Percentiles rank a stretch among this genome's conserved stretches.
Conservation (phyloP, 768 basidiomycete species). For the Boletus coccyginus region DNA sequence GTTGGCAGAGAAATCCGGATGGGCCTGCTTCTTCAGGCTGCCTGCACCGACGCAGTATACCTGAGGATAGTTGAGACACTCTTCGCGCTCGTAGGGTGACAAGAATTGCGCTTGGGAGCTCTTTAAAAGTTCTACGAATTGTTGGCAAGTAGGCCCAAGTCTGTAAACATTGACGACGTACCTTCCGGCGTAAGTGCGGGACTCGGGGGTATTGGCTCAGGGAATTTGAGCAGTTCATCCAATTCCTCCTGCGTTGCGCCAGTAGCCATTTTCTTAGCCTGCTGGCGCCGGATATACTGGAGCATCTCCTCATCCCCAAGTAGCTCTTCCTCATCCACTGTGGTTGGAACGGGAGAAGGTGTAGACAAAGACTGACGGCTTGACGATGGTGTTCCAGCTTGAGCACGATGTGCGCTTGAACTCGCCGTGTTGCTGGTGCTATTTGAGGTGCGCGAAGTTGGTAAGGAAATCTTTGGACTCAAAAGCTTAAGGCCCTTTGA, state of each 20-base stretch:
- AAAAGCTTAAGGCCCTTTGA: slow-evolving; percentile 81
- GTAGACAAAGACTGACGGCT: slow-evolving; percentile 77
- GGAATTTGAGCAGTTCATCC: slow-evolving; percentile 87
- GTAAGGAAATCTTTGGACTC: slow-evolving; percentile 70
- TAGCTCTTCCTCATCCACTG: slow-evolving; percentile 81
- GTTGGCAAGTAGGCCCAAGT: slow-evolving; percentile 5
- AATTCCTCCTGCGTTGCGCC: slow-evolving; percentile 86
- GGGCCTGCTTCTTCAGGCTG: slow-evolving; percentile 82
- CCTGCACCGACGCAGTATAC: slow-evolving; percentile 81
- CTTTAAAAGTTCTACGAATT: slow-evolving; percentile 56
- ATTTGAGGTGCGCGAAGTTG: slow-evolving; percentile 54
- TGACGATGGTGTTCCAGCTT: slow-evolving; percentile 62
- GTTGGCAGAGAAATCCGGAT: slow-evolving; percentile 67
- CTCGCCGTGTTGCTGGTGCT: slow-evolving; percentile 33
- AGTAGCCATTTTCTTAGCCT: slow-evolving; percentile 79
- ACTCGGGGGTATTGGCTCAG: slow-evolving; percentile 79
- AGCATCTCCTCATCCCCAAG: slow-evolving; percentile 97
- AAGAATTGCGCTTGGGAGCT: slow-evolving; percentile 66
- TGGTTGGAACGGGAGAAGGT: slow-evolving; percentile 77
- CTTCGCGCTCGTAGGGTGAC: slow-evolving; percentile 86
- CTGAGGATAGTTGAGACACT: slow-evolving; percentile 82
- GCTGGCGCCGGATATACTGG: slow-evolving; percentile 87
- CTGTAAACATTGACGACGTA: slow-evolving; percentile 37
- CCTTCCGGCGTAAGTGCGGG: slow-evolving; percentile 65
- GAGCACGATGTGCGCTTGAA: slow-evolving; percentile 45